phyloP scores from a whole-genome alignment of 148 eudicot species.

The Rhododendron ferrugineum region DNA sequence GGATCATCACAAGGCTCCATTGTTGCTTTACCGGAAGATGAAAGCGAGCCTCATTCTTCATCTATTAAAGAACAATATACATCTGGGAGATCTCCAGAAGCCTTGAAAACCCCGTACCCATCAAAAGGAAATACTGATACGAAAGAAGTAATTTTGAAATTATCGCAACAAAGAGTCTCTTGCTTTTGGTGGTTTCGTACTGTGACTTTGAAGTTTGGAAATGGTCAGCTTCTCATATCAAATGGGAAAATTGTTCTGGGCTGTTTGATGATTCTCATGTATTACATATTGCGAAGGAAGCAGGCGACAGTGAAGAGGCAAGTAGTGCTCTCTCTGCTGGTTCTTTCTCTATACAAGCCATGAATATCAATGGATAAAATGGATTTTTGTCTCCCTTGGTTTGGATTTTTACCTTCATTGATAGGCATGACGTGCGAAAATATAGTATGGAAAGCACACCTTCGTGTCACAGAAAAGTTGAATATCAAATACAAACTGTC shows the following conservation, averaged over 20 bases:
- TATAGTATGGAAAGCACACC: background rate
- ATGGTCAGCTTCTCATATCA: slow-evolving; percentile 33
- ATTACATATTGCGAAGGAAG: slow-evolving; percentile 53
- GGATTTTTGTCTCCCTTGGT: background rate
- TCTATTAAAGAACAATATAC: slow-evolving; percentile 27
- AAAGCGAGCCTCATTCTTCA: slow-evolving; percentile 15
- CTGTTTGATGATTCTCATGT: slow-evolving; percentile 46
- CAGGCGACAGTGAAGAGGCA: slow-evolving; percentile 53
- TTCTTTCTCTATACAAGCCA: background rate
- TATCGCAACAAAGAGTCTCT: slow-evolving; percentile 29
- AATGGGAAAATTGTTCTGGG: slow-evolving; percentile 52
- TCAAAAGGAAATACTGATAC: slow-evolving; percentile 13
- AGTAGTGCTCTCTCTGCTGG: slow-evolving; percentile 12
- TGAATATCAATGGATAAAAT: background rate
- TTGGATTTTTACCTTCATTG: background rate
- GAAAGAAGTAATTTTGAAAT: slow-evolving; percentile 35
- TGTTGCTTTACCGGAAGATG: slow-evolving; percentile 27
- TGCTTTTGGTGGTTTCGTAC: slow-evolving; percentile 46
- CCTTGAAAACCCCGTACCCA: slow-evolving; percentile 16
- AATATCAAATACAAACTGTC: background rate
- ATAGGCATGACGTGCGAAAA: background rate
- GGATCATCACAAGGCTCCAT: slow-evolving; percentile 32
- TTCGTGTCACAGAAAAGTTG: background rate
- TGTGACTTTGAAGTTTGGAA: slow-evolving; percentile 43
- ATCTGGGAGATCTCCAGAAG: slow-evolving; percentile 27